Base-by-base conservation (phyloP, 2,329 filamentous ascomycete species). In the Salinomyces thailandicus region DNA sequence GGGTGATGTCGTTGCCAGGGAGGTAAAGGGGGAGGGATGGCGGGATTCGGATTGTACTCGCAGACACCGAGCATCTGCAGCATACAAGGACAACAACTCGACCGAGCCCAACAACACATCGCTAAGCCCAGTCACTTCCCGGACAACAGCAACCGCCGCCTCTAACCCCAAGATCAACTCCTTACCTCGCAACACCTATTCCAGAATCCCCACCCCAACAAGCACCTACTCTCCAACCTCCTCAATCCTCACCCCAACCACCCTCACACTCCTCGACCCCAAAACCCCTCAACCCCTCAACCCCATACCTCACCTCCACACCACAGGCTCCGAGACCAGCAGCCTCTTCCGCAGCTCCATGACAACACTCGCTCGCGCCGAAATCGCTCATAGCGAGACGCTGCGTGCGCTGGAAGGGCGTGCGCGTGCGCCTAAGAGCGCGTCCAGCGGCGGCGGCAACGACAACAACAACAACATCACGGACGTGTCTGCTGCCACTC, bases 371-470 rank as follows among this genome's bases (percentile, higher is more conserved):
- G 38, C 35, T 11, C 31, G 41, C 4, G 17, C 13, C 12, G 14
- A 29, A 9, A 14, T 28, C 11, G 41, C 41, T 5, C 16, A 15
- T 6, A 33, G 35, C 13, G 41, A 42, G 5, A 32, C 41, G 12
- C 12, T 41, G 13, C 14, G 38, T 5, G 32, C 34, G 32, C 35
- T 44, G 5, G 38, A 41, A 27, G 41, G 41, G 7, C 18, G 32
- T 9, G 29, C n/a, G 20, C 35, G 31, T 3, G 31, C 17, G n/a
- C n/a, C n/a, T n/a, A n/a, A n/a, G n/a, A n/a, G n/a, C n/a, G n/a
- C n/a, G n/a, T n/a, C n/a, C n/a, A n/a, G n/a, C n/a, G n/a, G n/a
- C n/a, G n/a, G n/a, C n/a, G n/a, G n/a, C n/a, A n/a, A n/a, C n/a
- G n/a, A n/a, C n/a, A n/a, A n/a, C n/a, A n/a, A n/a, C n/a, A n/a